phyloP scores from a whole-genome alignment of 306 rosid genomes.

The Corylus avellana region DNA sequence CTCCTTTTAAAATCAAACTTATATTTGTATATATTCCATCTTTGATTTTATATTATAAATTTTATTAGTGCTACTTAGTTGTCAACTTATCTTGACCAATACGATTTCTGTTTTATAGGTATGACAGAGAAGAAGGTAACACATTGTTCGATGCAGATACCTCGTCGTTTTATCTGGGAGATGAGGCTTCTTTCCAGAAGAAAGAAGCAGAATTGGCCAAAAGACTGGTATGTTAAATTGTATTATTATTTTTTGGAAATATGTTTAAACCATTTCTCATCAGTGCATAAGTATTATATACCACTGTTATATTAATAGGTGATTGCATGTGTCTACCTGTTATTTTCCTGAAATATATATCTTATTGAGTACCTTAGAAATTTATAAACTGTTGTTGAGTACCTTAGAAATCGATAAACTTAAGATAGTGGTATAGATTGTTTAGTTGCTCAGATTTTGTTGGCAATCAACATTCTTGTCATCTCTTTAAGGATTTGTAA shows the following conservation, averaged over 20 bases:
- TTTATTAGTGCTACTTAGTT: not conserved
- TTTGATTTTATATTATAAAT: slow-evolving; percentile 1
- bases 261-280: slow-evolving; percentile 5
- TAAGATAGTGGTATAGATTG: not conserved
- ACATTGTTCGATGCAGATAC: slow-evolving; percentile 75
- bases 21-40: no score
- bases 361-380: slow-evolving; percentile 3
- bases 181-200: slow-evolving; percentile 90
- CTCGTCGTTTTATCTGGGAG: slow-evolving; percentile 77
- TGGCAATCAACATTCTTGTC: slow-evolving; percentile 18
- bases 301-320: not conserved
- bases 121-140: slow-evolving; percentile 96
- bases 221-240: slow-evolving; percentile 66
- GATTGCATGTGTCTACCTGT: not conserved
- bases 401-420: slow-evolving; percentile 3
- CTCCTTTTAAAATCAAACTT: no score
- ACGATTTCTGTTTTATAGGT: slow-evolving; percentile 52
- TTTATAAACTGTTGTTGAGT: not conserved
- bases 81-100: slow-evolving; percentile 27
- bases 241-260: slow-evolving; percentile 9
- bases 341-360: not conserved
- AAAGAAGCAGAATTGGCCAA: slow-evolving; percentile 98
- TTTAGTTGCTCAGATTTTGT: slow-evolving; percentile 1
- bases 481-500: slow-evolving; percentile 16
- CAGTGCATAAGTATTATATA: slow-evolving; percentile 1